These are phyloP conservation scores for Pseudonitzschia pungens DNA, from an alignment of 108 stramenopile genomes.

Conservation along the genomic window DNA sequence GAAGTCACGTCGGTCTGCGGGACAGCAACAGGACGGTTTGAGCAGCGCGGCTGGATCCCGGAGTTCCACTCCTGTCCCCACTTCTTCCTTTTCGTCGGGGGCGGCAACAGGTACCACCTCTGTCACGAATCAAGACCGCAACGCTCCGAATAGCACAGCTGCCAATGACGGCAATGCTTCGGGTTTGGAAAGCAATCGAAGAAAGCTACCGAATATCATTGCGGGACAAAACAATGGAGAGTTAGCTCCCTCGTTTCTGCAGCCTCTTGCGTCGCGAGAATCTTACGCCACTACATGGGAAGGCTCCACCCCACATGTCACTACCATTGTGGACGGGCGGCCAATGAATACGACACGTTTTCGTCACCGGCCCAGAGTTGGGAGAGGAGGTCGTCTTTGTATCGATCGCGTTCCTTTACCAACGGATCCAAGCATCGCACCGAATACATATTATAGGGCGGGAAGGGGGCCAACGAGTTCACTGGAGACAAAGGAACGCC, in stretches of 20 bases:
- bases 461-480: slow-evolving; percentile 31
- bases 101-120: background rate
- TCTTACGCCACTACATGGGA: slow-evolving; percentile 61
- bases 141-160: background rate
- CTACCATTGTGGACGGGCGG: slow-evolving; percentile 61
- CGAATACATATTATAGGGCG: slow-evolving; percentile 50
- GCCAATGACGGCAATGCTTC: background rate
- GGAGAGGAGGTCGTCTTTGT: slow-evolving; percentile 79
- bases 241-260: slow-evolving; percentile 72
- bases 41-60: slow-evolving; percentile 7
- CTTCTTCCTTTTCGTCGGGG: background rate
- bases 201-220: slow-evolving; percentile 33
- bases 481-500: slow-evolving; percentile 34
- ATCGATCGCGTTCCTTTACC: slow-evolving; percentile 76
- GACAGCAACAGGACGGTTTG: slow-evolving; percentile 14
- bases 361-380: slow-evolving; percentile 80
- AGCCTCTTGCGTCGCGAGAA: slow-evolving; percentile 70
- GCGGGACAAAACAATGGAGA: slow-evolving; percentile 80
- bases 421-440: slow-evolving; percentile 33
- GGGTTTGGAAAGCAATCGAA: background rate
- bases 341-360: slow-evolving; percentile 45
- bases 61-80: slow-evolving; percentile 15
- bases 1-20: slow-evolving; percentile 18
- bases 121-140: background rate
- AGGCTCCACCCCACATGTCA: slow-evolving; percentile 57